Evolutionary conservation across 2,329 filamentous ascomycete genomes (phyloP).

Genomic region (Monosporascus cannonballus): DNA sequence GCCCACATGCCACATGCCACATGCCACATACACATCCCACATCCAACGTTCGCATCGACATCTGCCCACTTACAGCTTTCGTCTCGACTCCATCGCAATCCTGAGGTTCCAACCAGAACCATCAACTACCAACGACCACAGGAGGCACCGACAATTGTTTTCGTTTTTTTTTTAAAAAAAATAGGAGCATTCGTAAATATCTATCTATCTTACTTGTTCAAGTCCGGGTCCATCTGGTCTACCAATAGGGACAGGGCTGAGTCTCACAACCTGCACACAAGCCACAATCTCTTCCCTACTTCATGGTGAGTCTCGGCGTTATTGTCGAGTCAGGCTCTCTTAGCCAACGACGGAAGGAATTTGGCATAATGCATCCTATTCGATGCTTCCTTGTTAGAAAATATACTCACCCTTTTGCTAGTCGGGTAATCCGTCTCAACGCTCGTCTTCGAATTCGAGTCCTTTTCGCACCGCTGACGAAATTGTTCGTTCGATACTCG

Average conservation of each 20-base stretch:
- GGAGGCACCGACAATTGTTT: too few species aligned
- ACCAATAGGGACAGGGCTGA: not conserved
- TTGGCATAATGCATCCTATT: not conserved
- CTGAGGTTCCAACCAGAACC: too few species aligned
- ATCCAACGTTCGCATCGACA: too few species aligned
- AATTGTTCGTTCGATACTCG: conserved; percentile 32
- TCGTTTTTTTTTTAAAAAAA: not conserved
- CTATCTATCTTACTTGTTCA: too few species aligned
- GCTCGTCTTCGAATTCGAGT: conserved; percentile 15
- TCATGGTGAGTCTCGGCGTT: conserved; percentile 2
- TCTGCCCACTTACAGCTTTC: too few species aligned
- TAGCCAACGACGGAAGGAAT: too few species aligned
- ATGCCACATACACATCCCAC: too few species aligned
- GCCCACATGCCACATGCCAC: not conserved
- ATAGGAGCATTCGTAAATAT: not conserved
- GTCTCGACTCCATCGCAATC: too few species aligned
- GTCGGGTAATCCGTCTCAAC: conserved; percentile 25
- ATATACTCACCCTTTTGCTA: conserved; percentile 13
- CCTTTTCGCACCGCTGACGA: conserved; percentile 25
- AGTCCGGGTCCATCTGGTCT: not conserved
- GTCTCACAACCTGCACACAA: not conserved
- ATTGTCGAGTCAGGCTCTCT: too few species aligned
- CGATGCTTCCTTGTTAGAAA: not conserved
- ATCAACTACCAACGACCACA: too few species aligned
- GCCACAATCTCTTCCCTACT: not conserved